Percentiles rank a stretch among this genome's conserved stretches.
Evolutionary conservation across 805 yeast genomes (phyloP).

Genomic region (Yueomyces sinensis): DNA sequence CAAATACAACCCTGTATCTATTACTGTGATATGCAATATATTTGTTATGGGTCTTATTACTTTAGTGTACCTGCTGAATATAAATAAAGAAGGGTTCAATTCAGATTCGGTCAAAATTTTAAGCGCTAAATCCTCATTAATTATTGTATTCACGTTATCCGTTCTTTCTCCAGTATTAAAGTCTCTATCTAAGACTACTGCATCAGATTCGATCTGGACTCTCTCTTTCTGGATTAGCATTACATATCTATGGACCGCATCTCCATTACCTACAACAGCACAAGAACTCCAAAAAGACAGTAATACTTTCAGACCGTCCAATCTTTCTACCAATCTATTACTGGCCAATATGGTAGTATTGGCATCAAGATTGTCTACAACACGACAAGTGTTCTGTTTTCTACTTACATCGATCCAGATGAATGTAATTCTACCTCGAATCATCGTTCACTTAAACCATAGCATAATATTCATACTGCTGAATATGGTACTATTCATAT

Average conservation of each 20-base stretch:
- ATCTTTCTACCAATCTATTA: slow-evolving; percentile 68
- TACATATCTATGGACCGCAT: slow-evolving; percentile 33
- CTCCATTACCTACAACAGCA: neutral
- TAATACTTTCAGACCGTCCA: slow-evolving; percentile 25
- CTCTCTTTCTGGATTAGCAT: slow-evolving; percentile 67
- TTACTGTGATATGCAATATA: slow-evolving; percentile 4
- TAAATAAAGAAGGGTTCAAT: neutral
- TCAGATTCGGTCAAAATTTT: slow-evolving; percentile 5
- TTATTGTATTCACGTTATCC: slow-evolving; percentile 57
- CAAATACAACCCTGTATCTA: slow-evolving; percentile 10
- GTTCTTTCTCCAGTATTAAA: slow-evolving; percentile 83
- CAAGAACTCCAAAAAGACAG: neutral
- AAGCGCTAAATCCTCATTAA: slow-evolving; percentile 47
- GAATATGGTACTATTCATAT: slow-evolving; percentile 14
- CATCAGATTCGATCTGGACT: slow-evolving; percentile 94
- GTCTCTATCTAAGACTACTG: slow-evolving; percentile 76
- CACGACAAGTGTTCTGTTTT: slow-evolving; percentile 72
- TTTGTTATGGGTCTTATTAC: slow-evolving; percentile 19
- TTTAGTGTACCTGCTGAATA: slow-evolving; percentile 6
- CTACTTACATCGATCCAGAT: slow-evolving; percentile 35
- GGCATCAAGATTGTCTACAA: slow-evolving; percentile 72
- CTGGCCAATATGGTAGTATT: slow-evolving; percentile 78
- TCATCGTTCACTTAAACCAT: slow-evolving; percentile 7
- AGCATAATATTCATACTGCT: slow-evolving; percentile 8
- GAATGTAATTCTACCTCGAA: slow-evolving; percentile 19